Base-by-base conservation (phyloP, 2,329 filamentous ascomycete species). In the Dactylellina cionopaga region DNA sequence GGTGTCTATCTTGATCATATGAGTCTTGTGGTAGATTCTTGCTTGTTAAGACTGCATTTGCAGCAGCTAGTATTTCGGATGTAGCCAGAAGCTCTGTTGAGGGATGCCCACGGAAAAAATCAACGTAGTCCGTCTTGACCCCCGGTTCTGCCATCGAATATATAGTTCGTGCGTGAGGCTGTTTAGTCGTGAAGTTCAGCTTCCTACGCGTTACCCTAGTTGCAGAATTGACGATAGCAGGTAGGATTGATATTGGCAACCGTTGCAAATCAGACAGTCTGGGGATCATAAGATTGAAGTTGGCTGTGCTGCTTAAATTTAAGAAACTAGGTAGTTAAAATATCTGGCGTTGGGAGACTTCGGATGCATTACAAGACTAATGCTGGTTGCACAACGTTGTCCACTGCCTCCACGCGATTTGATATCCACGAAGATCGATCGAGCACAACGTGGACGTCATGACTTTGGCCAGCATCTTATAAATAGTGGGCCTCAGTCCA, bases 31-130 rank as follows among this genome's bases (percentile, higher is more conserved):
- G 49, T 17, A 74, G n/a, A 5, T 49, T 37, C 15, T 29, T 1
- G 24, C 47, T 33, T n/a, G 43, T 39, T 7, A 74, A 51, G n/a
- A 58, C 69, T 11, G 59, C 37, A 56, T 62, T 74, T 1, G 69
- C 69, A n/a, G 62, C 69, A 1, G 60, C 69, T 1, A 66, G 55
- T 49, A 74, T 68, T 51, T 74, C 69, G 33, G 51, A 52, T 2
- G 69, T 74, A 1, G 69, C 69, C n/a, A 74, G 47, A 7, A 74
- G 54, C 9, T 43, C 35, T 5, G 69, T 74, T 2, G 62, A 63
- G n/a, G 63, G 69, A n/a, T 68, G 60, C 5, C 69, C 69, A 17
- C 69, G 69, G 62, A 74, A 68, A 13, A 74, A 51, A 22, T 74
- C 69, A 25, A 74, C 58, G 15, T 24, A 31, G 5, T 54, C 35